Evolutionary conservation across 805 yeast species (phyloP), one percentile per base, ranked within the genome.

Genomic region (Teunomyces kruisii): DNA sequence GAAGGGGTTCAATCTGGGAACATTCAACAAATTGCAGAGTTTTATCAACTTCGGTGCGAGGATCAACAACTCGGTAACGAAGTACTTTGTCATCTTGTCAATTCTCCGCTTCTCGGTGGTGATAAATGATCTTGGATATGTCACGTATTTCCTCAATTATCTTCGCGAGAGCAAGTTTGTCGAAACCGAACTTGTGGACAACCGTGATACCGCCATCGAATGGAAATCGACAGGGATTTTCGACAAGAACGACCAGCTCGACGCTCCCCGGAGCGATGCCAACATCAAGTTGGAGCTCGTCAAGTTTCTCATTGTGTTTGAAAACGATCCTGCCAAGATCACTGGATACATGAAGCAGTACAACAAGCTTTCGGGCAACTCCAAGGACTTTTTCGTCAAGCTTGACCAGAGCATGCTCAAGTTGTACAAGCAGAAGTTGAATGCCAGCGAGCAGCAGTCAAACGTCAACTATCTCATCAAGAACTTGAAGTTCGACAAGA

Each of bases 1-100:
- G 29, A 66, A 71, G 15, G 85, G 87, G 0, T 80, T 86, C 52
- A 78, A 81, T 30, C 72, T 75, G 17, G 72, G 75, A 15, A 75
- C 85, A 0, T 87, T 76, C 61, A 81, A 83, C 47, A 90, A 89
- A 58, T 56, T 89, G 13, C 71, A 75, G 24, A 84, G 89, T 1
- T 80, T 89, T 61, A 55, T 85, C 14, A 80, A 80, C 15, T 81
- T 91, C 51, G 79, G 79, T 12, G 56, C 61, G 9, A 70, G 81
- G 40, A 52, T 88, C 37, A 54, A 63, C 2, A 61, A 70, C 40
- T 87, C 96, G 1, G 49, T 75, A 27, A 66, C 76, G 7, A 69
- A 70, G 48, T 70, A 71, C 56, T 54, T 71, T 15, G 56, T 67
- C 10, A 47, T 66, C 35, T 45, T 70, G 24, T 68, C 64, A 39